phyloP scores from a whole-genome alignment of 768 basidiomycete genomes.

The Naematelia encephala region DNA sequence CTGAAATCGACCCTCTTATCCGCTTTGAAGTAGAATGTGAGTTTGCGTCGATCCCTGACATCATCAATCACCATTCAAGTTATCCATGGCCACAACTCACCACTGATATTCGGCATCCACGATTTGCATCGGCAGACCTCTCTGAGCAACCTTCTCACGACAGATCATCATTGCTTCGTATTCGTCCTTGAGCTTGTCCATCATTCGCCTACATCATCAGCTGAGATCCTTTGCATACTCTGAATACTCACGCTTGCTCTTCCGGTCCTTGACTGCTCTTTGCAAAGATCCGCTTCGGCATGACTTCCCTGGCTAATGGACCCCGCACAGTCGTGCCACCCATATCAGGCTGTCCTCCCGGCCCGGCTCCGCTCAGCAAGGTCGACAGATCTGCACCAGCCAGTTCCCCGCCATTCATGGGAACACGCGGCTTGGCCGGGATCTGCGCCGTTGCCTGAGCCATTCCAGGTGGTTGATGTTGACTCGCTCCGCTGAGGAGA shows the following conservation, averaged over 20 bases:
- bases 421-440: neutral
- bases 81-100: slow-evolving; percentile 57
- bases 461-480: slow-evolving; percentile 45
- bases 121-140: slow-evolving; percentile 97
- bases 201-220: slow-evolving; percentile 59
- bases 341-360: slow-evolving; percentile 29
- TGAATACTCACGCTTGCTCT: slow-evolving; percentile 69
- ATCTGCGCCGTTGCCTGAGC: slow-evolving; percentile 8
- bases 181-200: slow-evolving; percentile 84
- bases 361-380: slow-evolving; percentile 33
- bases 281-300: slow-evolving; percentile 92
- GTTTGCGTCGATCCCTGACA: slow-evolving; percentile 95
- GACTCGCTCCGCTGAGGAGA: slow-evolving; percentile 37
- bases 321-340: slow-evolving; percentile 17
- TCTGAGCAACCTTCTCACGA: slow-evolving; percentile 84
- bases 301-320: slow-evolving; percentile 79
- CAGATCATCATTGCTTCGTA: slow-evolving; percentile 85
- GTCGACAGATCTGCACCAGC: slow-evolving; percentile 28
- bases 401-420: slow-evolving; percentile 13
- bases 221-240: neutral
- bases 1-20: slow-evolving; percentile 89
- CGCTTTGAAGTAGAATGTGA: slow-evolving; percentile 96
- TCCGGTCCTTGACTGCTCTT: slow-evolving; percentile 66
- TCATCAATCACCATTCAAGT: too few relatives aligned
- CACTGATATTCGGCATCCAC: slow-evolving; percentile 98